phyloP scores from a whole-genome alignment of 1,284 basidiomycete species.

The Fereydounia khargensis region DNA sequence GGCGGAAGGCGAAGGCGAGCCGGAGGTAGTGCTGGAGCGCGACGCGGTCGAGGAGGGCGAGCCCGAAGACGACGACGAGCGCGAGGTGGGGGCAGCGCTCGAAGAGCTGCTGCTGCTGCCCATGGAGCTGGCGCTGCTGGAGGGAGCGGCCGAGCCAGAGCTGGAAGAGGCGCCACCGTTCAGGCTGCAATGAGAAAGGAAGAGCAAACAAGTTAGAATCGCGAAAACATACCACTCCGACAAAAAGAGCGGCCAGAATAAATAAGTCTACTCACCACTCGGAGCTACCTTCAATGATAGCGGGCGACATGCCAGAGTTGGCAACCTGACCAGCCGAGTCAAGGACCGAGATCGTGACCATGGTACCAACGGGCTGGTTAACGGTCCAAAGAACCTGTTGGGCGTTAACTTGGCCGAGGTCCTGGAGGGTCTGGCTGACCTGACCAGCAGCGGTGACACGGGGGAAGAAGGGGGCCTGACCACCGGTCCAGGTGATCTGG shows the following conservation, averaged over 20 bases:
- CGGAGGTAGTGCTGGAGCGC: background rate
- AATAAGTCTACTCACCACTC: background rate
- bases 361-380: constrained; percentile 2
- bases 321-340: constrained; percentile 5
- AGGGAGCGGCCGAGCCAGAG: background rate
- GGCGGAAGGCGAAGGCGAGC: background rate
- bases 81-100: background rate
- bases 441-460: constrained; percentile 3
- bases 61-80: background rate
- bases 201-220: too few species aligned
- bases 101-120: too few species aligned
- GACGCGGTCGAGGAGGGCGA: background rate
- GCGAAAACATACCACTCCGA: too few species aligned
- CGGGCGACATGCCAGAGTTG: background rate
- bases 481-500: constrained; percentile 25
- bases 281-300: background rate
- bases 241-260: background rate
- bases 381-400: constrained; percentile 7
- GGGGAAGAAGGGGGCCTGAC: constrained; percentile 16
- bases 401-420: background rate
- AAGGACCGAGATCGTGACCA: constrained; percentile 5
- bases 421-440: background rate
- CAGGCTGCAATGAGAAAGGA: too few species aligned
- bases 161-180: too few species aligned
- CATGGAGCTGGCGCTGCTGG: background rate